Conservation (phyloP, 306 rosid species). For the Dalbergia cultrata region DNA sequence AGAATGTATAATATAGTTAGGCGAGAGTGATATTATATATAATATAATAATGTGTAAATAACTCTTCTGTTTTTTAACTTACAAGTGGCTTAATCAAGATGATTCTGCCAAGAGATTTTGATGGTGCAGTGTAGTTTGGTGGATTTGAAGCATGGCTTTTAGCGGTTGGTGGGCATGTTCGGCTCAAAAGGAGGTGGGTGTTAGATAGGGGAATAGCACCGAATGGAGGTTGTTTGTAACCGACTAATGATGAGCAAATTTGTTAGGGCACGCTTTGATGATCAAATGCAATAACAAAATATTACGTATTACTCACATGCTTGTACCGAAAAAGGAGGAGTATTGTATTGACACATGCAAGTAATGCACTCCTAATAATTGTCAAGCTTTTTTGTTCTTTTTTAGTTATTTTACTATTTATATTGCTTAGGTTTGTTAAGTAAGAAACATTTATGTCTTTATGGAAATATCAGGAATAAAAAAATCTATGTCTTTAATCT, state of each 20-base stretch:
- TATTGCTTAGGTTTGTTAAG: background rate
- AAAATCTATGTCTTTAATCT: too few relatives aligned
- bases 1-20: too few relatives aligned
- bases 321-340: background rate
- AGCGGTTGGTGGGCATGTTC: slow-evolving; percentile 8
- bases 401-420: background rate
- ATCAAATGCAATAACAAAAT: background rate
- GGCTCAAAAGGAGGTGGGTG: slow-evolving; percentile 32
- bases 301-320: background rate
- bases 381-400: background rate
- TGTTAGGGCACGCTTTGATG: background rate
- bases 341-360: slow-evolving; percentile 32
- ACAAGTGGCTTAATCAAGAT: background rate
- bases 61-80: background rate
- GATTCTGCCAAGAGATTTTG: background rate
- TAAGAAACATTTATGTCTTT: too few relatives aligned
- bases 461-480: too few relatives aligned
- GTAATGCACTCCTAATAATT: slow-evolving; percentile 52
- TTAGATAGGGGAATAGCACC: slow-evolving; percentile 46
- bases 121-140: slow-evolving; percentile 7
- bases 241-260: slow-evolving; percentile 45
- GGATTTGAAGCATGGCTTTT: slow-evolving; percentile 7
- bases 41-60: too few relatives aligned
- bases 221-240: slow-evolving; percentile 57
- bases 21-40: too few relatives aligned